phyloP scores from a whole-genome alignment of 805 yeast genomes.

The Maudiozyma serrabonitensis region DNA sequence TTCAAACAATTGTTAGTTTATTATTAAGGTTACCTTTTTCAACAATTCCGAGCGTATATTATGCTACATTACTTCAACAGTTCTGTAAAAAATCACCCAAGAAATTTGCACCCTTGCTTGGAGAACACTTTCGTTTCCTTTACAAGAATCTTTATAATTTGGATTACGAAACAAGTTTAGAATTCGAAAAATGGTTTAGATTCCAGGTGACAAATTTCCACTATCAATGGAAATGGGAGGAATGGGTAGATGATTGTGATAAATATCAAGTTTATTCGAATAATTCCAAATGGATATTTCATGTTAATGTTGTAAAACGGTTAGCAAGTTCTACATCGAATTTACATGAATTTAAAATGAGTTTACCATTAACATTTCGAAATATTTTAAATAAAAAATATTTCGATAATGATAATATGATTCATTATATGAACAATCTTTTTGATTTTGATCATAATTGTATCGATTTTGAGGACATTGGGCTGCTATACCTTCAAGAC shows the following conservation, averaged over 20 bases:
- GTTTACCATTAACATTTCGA: constrained; percentile 48
- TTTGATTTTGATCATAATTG: constrained; percentile 11
- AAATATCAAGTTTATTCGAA: constrained; percentile 33
- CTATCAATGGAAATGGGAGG: constrained; percentile 92
- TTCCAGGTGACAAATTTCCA: constrained; percentile 83
- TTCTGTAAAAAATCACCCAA: constrained; percentile 68
- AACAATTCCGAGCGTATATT: constrained; percentile 57
- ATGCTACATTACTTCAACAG: constrained; percentile 66
- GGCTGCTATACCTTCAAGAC: constrained; percentile 28
- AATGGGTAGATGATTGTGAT: constrained; percentile 57
- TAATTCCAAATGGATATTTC: constrained; percentile 63
- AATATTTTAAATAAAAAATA: constrained; percentile 34
- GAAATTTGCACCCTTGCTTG: constrained; percentile 82
- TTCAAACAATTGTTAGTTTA: constrained; percentile 68
- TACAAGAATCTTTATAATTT: constrained; percentile 50
- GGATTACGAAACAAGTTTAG: constrained; percentile 60
- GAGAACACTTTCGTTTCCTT: constrained; percentile 73
- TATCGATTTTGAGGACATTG: constrained; percentile 19
- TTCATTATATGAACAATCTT: constrained; percentile 25
- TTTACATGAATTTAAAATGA: constrained; percentile 48
- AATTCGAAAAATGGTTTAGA: constrained; percentile 78
- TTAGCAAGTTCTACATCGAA: constrained; percentile 69
- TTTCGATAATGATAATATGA: constrained; percentile 24
- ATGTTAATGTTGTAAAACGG: constrained; percentile 64
- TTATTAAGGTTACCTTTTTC: constrained; percentile 60